Evolutionary conservation across 345 rosid genomes (phyloP).

Genomic region (Xanthoceras sorbifolium): DNA sequence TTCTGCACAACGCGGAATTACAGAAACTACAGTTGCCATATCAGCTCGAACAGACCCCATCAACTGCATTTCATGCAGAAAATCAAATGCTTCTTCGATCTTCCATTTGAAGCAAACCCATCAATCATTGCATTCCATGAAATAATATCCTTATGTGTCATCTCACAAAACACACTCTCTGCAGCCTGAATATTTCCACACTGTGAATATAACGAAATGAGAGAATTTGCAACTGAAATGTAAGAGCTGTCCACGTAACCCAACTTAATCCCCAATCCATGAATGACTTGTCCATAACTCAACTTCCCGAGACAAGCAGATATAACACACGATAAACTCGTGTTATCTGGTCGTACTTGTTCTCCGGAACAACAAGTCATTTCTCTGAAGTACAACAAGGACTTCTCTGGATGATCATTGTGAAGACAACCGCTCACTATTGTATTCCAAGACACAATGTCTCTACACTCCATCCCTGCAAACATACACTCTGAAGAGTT

Average conservation of each 20-base stretch:
- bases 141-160: slow-evolving; percentile 41
- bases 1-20: slow-evolving; percentile 43
- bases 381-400: slow-evolving; percentile 44
- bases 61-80: slow-evolving; percentile 49
- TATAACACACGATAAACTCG: slow-evolving; percentile 51
- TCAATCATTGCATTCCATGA: slow-evolving; percentile 60
- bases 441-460: slow-evolving; percentile 67
- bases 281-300: slow-evolving; percentile 42
- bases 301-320: slow-evolving; percentile 43
- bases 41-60: slow-evolving; percentile 36
- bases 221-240: slow-evolving; percentile 56
- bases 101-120: slow-evolving; percentile 51
- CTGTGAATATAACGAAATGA: slow-evolving; percentile 52
- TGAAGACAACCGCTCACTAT: slow-evolving; percentile 49
- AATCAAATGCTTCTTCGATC: slow-evolving; percentile 42
- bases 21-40: slow-evolving; percentile 40
- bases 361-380: slow-evolving; percentile 42
- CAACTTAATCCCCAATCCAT: slow-evolving; percentile 42
- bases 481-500: slow-evolving; percentile 45
- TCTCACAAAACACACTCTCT: slow-evolving; percentile 35
- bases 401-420: slow-evolving; percentile 38
- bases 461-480: slow-evolving; percentile 39
- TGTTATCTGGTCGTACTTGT: slow-evolving; percentile 34
- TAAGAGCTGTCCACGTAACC: slow-evolving; percentile 31
- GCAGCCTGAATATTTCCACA: slow-evolving; percentile 44